Base-by-base conservation (phyloP, 2,329 filamentous ascomycete genomes). In the Monilinia laxa region DNA sequence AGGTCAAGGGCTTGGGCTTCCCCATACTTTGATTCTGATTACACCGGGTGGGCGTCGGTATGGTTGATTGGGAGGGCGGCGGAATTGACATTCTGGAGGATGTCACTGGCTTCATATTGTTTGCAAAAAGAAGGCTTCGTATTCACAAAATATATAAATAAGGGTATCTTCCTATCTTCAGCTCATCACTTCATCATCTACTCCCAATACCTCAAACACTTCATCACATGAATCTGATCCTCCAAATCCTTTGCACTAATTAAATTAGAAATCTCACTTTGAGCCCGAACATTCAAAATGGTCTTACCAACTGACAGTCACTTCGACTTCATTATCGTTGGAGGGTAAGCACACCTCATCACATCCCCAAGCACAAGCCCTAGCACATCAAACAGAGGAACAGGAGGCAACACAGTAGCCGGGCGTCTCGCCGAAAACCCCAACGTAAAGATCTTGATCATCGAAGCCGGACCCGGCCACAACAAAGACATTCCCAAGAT, bases 371-470 rank as follows among this genome's bases (percentile, higher is more conserved):
- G n/a, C 5, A 20, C 3, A 18, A n/a, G 10, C 35, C 31, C 14
- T 35, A n/a, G 25, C 38, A 28, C 45, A 58, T 4, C 5, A 42
- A n/a, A 58, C 79, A 78, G 80, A 58, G 81, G 82, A 42, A 84
- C 82, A 6, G 81, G 82, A 31, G 82, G 82, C 25, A 79, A 78
- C 63, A 78, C 77, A 7, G 78, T 86, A 28, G 83, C 83, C 12
- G 79, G 80, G 16, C 81, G 84, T 35, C 79, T 86, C 6, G 81
- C 83, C 1, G 81, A 85, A 70, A 81, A 81, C 52, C 77, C 79
- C 4, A 78, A 83, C 5, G 81, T 82, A 42, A 76, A 74, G 18
- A 71, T 84, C 47, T 77, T 84, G 5, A 72, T 84, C 28, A 74
- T 84, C 64, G 82, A 84, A 71, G 82, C 82, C 7, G 82, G 82